Percentiles rank a stretch among this genome's conserved stretches.
Evolutionary conservation across 805 yeast genomes (phyloP).

Genomic region (Schwanniomyces vanrijiae): DNA sequence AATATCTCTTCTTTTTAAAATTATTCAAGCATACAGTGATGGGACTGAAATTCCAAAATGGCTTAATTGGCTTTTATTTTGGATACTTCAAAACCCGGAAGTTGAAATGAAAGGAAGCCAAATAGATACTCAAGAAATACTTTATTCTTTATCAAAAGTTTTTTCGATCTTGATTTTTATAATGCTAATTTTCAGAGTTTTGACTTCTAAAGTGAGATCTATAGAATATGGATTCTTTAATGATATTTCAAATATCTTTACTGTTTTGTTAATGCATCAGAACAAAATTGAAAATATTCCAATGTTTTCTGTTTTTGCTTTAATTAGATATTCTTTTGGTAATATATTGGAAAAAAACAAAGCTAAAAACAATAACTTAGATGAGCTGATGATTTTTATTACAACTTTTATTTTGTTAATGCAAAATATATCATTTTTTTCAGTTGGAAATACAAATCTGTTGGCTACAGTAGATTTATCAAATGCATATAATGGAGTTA

Average conservation of each 20-base stretch:
- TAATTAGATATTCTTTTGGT: constrained; percentile 22
- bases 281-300: constrained; percentile 58
- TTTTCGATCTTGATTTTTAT: background rate
- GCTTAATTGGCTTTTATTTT: constrained; percentile 22
- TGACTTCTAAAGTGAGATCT: constrained; percentile 20
- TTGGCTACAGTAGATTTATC: constrained; percentile 87
- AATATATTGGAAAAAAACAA: constrained; percentile 8
- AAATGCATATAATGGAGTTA: constrained; percentile 88
- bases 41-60: constrained; percentile 53
- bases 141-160: constrained; percentile 25
- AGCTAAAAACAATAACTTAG: constrained; percentile 9
- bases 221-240: constrained; percentile 28
- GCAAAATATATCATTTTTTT: constrained; percentile 80
- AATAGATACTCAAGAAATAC: constrained; percentile 18
- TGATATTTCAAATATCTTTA: constrained; percentile 33
- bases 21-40: constrained; percentile 50
- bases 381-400: constrained; percentile 19
- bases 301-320: constrained; percentile 40
- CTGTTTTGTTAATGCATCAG: constrained; percentile 53
- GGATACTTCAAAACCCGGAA: constrained; percentile 30
- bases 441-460: constrained; percentile 88
- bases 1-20: constrained; percentile 53
- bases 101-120: constrained; percentile 18
- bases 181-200: constrained; percentile 29
- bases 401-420: constrained; percentile 48